phyloP scores from a whole-genome alignment of 495 filamentous ascomycete genomes.

The Thozetella sp. region DNA sequence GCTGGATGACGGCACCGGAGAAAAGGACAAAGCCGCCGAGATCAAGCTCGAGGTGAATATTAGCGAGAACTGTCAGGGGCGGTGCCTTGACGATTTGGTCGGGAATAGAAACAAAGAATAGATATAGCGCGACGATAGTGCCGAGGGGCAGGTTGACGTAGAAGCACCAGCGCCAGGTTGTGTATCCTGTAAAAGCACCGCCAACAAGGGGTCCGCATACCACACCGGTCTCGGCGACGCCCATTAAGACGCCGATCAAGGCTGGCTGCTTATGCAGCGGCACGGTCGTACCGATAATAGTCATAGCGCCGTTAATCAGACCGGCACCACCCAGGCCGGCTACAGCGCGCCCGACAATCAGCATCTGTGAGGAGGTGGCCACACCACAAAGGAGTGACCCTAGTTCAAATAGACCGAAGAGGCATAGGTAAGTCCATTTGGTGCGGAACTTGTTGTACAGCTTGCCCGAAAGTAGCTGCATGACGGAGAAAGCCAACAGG shows the following conservation, averaged over 20 bases:
- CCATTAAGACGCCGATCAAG: background rate
- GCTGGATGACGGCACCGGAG: conserved; percentile 33
- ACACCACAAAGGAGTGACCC: conserved; percentile 52
- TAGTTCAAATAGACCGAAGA: conserved; percentile 38
- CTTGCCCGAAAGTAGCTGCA: background rate
- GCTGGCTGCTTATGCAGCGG: conserved; percentile 19
- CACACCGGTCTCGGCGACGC: background rate
- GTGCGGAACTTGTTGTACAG: background rate
- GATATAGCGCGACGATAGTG: background rate
- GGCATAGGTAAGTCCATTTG: conserved; percentile 35
- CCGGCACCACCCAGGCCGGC: conserved; percentile 45
- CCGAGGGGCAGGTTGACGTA: background rate
- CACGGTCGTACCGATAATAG: conserved; percentile 39
- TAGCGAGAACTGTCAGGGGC: background rate
- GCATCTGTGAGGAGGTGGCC: conserved; percentile 39
- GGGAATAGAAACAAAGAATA: background rate
- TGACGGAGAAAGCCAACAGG: background rate
- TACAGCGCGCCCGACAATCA: conserved; percentile 51
- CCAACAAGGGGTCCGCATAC: background rate
- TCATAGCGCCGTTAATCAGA: conserved; percentile 47
- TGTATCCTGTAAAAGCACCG: background rate
- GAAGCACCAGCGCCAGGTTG: no score
- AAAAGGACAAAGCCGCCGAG: conserved; percentile 41
- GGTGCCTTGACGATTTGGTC: conserved; percentile 26
- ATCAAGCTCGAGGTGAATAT: conserved; percentile 30